Percentiles rank a stretch among this genome's conserved stretches.
These are phyloP conservation scores for Onygenales sp. DNA, from an alignment of 2,329 filamentous ascomycete genomes.

Conservation along the genomic window DNA sequence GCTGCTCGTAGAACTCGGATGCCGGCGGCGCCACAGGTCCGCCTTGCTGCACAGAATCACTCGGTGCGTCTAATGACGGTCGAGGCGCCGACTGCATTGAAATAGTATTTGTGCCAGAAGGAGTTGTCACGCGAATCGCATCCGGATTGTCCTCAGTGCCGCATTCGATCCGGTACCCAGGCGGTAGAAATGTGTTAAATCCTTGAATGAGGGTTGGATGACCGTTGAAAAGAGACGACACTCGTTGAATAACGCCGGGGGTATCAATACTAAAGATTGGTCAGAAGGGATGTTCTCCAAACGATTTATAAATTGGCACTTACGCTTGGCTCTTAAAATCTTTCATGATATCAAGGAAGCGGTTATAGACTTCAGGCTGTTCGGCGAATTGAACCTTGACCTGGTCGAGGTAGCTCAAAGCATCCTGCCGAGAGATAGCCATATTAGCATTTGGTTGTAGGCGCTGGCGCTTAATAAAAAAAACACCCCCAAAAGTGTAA, in stretches of 20 bases:
- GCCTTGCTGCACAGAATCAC: constrained; percentile 23
- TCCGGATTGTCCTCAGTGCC: constrained; percentile 90
- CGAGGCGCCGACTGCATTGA: constrained; percentile 55
- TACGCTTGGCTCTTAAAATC: constrained; percentile 97
- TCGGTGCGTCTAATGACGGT: constrained; percentile 24
- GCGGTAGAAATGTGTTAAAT: constrained; percentile 95
- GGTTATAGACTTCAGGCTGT: constrained; percentile 93
- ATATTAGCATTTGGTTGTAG: constrained; percentile 4
- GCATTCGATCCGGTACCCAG: constrained; percentile 93
- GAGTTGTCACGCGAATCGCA: constrained; percentile 91
- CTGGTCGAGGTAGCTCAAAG: constrained; percentile 92
- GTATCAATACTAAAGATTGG: constrained; percentile 65
- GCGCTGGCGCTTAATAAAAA: no score
- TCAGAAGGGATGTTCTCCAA: constrained; percentile 12
- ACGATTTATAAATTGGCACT: constrained; percentile 27
- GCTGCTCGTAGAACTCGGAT: constrained; percentile 32
- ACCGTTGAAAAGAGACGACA: constrained; percentile 90
- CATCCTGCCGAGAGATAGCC: constrained; percentile 51
- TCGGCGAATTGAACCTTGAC: constrained; percentile 98
- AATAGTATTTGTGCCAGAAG: constrained; percentile 92
- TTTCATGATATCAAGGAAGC: constrained; percentile 98
- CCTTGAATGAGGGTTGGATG: constrained; percentile 94
- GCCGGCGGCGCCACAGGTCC: constrained; percentile 23
- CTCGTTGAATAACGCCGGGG: constrained; percentile 90
- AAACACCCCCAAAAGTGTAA: no score